Base-by-base conservation (phyloP, 2,329 filamentous ascomycete genomes). In the Hysterium pulicare region DNA sequence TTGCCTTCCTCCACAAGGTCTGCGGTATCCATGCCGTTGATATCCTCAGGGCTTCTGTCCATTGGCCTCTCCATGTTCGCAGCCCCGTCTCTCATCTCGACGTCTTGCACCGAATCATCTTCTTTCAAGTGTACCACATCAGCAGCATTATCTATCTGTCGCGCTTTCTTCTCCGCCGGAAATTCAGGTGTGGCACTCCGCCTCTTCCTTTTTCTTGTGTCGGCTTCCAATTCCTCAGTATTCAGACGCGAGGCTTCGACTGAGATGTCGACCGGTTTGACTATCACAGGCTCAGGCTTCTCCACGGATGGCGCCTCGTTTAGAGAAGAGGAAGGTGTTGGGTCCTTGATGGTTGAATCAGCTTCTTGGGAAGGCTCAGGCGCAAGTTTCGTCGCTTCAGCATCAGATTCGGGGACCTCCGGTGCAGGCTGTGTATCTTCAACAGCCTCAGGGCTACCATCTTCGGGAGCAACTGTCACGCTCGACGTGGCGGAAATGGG, bases 171-270 rank as follows among this genome's bases (percentile, higher is more conserved):
- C 17, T 64, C 57, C 10, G 49, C 35, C 2, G 57, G 49, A 4
- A 66, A 38, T 4, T 67, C 59, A 9, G 69, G 69, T 20, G 68
- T 67, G 15, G 44, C 42, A 36, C 69, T 71, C 38, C 69, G 53
- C 42, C 69, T 55, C 51, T 71, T 72, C 43, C 69, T 60, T 53
- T 71, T 71, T 47, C 53, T 58, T 10, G 46, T 58, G 13, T 71
- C 67, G 11, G 64, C 64, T 42, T 63, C 64, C 13, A 65, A 37
- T 39, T 68, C 66, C 37, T 67, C 63, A 1, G 61, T 57, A 33
- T 63, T 64, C 11, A 67, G 44, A 9, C 63, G 53, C 13, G 64
- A 67, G 16, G 54, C 57, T 24, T 62, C 62, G 1, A 54, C 53
- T 5, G 60, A 59, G 4, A 44, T 37, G 13, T 44, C 42, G 5